Base-by-base conservation (phyloP, 2,329 filamentous ascomycete genomes). In the Lasiodiplodia gonubiensis region DNA sequence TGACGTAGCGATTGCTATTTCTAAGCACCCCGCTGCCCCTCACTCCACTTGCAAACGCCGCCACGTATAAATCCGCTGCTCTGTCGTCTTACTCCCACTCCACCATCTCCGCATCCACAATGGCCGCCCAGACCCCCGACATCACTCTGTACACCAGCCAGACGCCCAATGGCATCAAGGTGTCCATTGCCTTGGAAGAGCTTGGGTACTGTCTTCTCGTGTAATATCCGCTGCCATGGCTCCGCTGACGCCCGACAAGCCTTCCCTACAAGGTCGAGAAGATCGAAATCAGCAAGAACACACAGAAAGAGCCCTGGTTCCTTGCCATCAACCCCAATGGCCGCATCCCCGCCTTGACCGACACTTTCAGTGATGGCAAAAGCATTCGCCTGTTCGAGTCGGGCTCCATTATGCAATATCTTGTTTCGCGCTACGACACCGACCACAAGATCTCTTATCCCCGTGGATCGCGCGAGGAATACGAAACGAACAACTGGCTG, bases 291-390 rank as follows among this genome's bases (percentile, higher is more conserved):
- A 82, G 78, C 70, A 91, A 91, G 70, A 91, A 93, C 77, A 86
- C 83, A n/a, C 92, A 96, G 74, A 96, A 95, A 73, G 87, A 94
- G 78, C 88, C 87, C 18, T 96, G 92, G 92, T 97, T 94, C 80
- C 86, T 96, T 33, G 89, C 89, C 64, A 96, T 97, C 81, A 97
- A 97, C 80, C 93, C 93, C 70, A 97, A 97, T 78, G 93, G 93
- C 70, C 91, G 93, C 71, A 97, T 97, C 73, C 94, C 93, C 4
- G 93, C 93, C 67, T 74, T 97, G 61, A 95, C 92, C 8, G 93
- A 97, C 80, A 91, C 85, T 7, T 90, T 92, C 77, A 83, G 84
- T 5, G 89, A 95, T 77, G 92, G 92, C 72, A 82, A 90, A 77
- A 82, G 83, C 39, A 92, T 97, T 76, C 85, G 86, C 67, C 78